Percentiles rank a stretch among this genome's conserved stretches.
phyloP scores from a whole-genome alignment of 75 land plant species.

The Cupressus sempervirens region DNA sequence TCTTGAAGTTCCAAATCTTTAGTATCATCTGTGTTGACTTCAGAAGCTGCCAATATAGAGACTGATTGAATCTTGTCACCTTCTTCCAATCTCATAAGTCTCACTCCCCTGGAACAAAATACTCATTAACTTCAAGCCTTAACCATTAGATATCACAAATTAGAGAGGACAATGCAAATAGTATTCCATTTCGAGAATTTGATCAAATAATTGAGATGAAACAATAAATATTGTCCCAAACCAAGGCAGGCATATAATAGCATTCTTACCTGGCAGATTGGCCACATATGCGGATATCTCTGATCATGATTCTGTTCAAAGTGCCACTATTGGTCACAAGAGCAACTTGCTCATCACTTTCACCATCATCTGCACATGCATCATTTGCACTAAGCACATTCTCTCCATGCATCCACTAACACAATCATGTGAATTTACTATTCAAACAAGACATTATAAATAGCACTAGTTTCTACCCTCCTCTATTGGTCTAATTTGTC shows the following conservation, averaged over 20 bases:
- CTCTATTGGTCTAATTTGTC: neutral
- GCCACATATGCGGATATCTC: conserved; percentile 75
- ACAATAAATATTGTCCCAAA: neutral
- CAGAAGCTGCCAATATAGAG: conserved; percentile 61
- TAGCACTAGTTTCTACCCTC: neutral
- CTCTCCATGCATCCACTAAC: neutral
- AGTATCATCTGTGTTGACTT: conserved; percentile 24
- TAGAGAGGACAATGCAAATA: neutral
- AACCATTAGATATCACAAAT: neutral
- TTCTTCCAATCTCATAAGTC: conserved; percentile 77
- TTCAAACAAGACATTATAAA: conserved; percentile 6
- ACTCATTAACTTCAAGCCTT: neutral
- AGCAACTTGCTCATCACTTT: conserved; percentile 91
- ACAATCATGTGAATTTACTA: neutral
- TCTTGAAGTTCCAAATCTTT: conserved; percentile 6
- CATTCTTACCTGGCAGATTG: conserved; percentile 67
- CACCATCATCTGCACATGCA: conserved; percentile 70
- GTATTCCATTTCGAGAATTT: neutral
- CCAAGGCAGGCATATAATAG: neutral
- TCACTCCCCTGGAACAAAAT: conserved; percentile 68
- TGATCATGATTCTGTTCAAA: conserved; percentile 83
- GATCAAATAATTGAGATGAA: neutral
- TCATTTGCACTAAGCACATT: neutral
- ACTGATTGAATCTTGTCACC: conserved; percentile 83
- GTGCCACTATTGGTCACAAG: conserved; percentile 90